phyloP scores from a whole-genome alignment of 257 asterid species.

The Solanum microdontum region DNA sequence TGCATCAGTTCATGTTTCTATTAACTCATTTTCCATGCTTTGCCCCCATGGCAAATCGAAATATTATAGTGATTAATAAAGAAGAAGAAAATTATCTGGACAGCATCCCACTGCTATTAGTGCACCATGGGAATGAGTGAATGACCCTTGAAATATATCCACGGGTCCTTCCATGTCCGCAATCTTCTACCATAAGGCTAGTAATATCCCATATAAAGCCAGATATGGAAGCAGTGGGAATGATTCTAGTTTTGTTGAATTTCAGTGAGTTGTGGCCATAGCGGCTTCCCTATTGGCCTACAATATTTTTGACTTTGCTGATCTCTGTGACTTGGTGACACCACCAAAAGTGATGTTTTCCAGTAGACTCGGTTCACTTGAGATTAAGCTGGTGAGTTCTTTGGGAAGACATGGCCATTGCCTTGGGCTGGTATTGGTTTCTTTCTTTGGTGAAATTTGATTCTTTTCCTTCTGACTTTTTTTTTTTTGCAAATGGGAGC shows the following conservation, averaged over 20 bases:
- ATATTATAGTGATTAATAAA: background rate
- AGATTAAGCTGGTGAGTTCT: slow-evolving; percentile 8
- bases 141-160: slow-evolving; percentile 11
- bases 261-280: slow-evolving; percentile 10
- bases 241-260: background rate
- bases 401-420: slow-evolving; percentile 35
- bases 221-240: background rate
- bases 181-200: background rate
- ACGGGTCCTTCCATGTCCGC: background rate
- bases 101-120: background rate
- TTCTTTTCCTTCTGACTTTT: background rate
- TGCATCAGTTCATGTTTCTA: background rate
- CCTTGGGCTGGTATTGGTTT: background rate
- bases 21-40: background rate
- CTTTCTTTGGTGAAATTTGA: background rate
- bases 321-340: slow-evolving; percentile 25
- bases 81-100: background rate
- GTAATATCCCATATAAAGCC: background rate
- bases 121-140: background rate
- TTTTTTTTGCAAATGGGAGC: background rate
- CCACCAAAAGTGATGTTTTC: slow-evolving; percentile 17
- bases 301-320: background rate
- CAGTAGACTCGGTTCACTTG: background rate
- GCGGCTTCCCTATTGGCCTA: background rate
- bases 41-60: background rate